Base-by-base conservation (phyloP, 2,329 filamentous ascomycete species). In the Hymenoscyphus infarciens region DNA sequence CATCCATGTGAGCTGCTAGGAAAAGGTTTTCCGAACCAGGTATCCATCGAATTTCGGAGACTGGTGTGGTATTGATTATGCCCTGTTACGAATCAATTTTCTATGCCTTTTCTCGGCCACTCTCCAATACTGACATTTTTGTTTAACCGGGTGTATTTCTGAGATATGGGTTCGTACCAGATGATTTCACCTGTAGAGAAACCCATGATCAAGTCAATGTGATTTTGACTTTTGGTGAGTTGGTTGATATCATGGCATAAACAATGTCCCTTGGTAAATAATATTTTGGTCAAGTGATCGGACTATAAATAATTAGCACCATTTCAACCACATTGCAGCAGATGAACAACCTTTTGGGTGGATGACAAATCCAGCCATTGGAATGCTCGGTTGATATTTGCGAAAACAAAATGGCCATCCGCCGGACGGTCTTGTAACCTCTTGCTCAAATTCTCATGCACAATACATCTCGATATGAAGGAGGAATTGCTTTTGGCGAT, bases 401-500 rank as follows among this genome's bases (percentile, higher is more conserved):
- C 92, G 80, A 99, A 98, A 1, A 89, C 91, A 76, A 95, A 96
- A 3, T 95, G 76, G 0, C 92, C 93, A 66, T 95, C 90, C 2
- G 82, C 81, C 13, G 87, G 86, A 66, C 91, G 87, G 35, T 98
- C 95, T 57, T 86, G 84, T 66, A 98, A 77, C 67, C 90, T 87
- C 77, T 95, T 96, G 25, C 84, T 82, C 61, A 96, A 77, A 4
- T 83, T 82, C 71, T 99, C 95, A 72, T 97, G 91, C 16, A 92
- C 88, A 67, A 98, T 97, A 35, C 97, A 94, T 61, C 95, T 82
- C n/a, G 94, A 97, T 33, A 99, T 95, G 74, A 97, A 99, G 0
- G 94, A 97, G 10, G 95, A 99, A 76, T 97, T 98, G 78, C 92
- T 98, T 81, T 99, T 99, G 59, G 94, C 88, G 75, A 99, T 95